Evolutionary conservation across 495 filamentous ascomycete species (phyloP), one percentile per base, ranked within the genome.

Genomic region (Aspergillus avenaceus): DNA sequence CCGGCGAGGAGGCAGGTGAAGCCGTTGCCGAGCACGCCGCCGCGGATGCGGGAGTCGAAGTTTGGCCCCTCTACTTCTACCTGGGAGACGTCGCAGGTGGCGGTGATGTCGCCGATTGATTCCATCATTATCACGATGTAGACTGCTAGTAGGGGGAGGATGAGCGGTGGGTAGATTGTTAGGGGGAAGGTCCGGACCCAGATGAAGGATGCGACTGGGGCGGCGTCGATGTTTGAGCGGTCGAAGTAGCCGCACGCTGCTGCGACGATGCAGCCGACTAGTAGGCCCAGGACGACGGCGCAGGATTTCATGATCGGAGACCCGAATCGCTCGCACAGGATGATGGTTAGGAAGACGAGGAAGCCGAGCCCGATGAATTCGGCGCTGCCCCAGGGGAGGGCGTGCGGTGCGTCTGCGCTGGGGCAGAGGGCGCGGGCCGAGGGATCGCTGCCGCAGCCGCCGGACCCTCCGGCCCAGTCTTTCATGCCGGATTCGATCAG

Each of bases 351-450:
- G 63, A 96, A 96, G 32, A 95, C 91, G 21, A 84, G 81, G 72
- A 97, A 95, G 1, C 91, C 91, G 1, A 97, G 81, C 4, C 91
- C 90, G 40, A 97, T 85, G 62, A 90, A 95, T 65, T 95, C 82
- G 11, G 90, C 77, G 37, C 84, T 86, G 16, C 90, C 91, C 91
- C 91, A 97, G 1, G 86, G 87, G 1, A 96, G 75, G 16, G 91
- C 78, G 56, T 90, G 88, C 14, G 91, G 89, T 0, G 89, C 87
- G 23, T 67, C 62, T 24, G 84, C 81, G 51, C 73, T 78, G 0
- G 91, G 91, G 61, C 91, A 96, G 28, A 85, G 63, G 5, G 74
- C 68, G 56, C 84, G 81, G 3, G 65, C 64, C 8, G 72, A 68
- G 5, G 84, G 81, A 24, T 78, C 66, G 11, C 66, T 66, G 1